Conservation (phyloP, 768 basidiomycete species). For the Phylloporus sp. region DNA sequence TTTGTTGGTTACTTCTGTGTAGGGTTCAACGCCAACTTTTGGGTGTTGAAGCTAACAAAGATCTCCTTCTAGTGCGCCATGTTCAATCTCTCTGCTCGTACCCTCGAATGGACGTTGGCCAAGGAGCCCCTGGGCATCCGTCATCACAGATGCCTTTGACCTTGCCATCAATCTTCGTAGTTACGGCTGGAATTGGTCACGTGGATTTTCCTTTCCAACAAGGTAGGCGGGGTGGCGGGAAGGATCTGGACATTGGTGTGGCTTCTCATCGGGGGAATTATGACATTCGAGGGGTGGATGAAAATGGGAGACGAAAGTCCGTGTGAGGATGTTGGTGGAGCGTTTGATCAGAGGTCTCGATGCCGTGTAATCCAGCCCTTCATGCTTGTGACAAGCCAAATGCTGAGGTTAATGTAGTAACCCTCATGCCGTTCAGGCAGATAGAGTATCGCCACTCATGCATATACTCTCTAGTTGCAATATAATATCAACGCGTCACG, state of each 20-base stretch:
- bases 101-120: conserved; percentile 16
- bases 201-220: conserved; percentile 22
- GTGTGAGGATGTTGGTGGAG: too few relatives aligned
- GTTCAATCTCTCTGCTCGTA: conserved; percentile 8
- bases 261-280: conserved; percentile 22
- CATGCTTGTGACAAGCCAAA: too few relatives aligned
- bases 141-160: conserved; percentile 42
- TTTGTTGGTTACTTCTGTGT: conserved; percentile 12
- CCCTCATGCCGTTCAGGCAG: too few relatives aligned
- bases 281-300: conserved; percentile 22
- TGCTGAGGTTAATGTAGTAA: too few relatives aligned
- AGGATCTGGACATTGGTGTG: conserved; percentile 35
- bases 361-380: too few relatives aligned
- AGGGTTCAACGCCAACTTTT: background rate
- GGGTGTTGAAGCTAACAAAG: background rate
- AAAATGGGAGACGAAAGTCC: background rate
- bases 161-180: conserved; percentile 50
- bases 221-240: conserved; percentile 30
- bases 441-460: too few relatives aligned
- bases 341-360: conserved; percentile 42
- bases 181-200: conserved; percentile 24
- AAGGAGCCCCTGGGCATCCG: conserved; percentile 11
- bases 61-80: conserved; percentile 11
- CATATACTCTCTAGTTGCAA: too few relatives aligned
- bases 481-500: too few relatives aligned